Percentiles rank a stretch among this genome's conserved stretches.
Evolutionary conservation across 441 rosid species (phyloP).

Genomic region (Corymbia calophylla): DNA sequence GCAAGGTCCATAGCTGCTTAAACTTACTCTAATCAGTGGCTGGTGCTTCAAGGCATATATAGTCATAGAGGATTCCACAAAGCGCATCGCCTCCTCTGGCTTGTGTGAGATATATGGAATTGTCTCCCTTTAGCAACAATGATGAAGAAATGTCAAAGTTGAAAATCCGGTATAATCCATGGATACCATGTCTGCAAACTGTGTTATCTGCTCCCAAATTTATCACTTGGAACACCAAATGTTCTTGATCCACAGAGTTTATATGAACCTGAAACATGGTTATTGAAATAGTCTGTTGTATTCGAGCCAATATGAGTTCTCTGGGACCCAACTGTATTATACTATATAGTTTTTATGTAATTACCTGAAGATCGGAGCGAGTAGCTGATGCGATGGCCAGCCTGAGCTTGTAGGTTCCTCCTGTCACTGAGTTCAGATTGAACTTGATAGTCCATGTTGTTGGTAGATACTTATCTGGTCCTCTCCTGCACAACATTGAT

Average conservation of each 20-base stretch:
- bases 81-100: constrained; percentile 27
- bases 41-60: constrained; percentile 27
- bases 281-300: not conserved
- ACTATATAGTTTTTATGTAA: not conserved
- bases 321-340: not conserved
- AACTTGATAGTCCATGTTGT: constrained; percentile 26
- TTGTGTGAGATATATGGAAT: constrained; percentile 20
- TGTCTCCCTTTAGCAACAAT: constrained; percentile 23
- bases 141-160: constrained; percentile 13
- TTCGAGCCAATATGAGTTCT: not conserved
- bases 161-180: constrained; percentile 21
- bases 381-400: constrained; percentile 30
- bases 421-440: constrained; percentile 13
- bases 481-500: constrained; percentile 10
- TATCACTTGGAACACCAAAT: constrained; percentile 19
- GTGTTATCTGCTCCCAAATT: constrained; percentile 28
- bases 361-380: constrained; percentile 25
- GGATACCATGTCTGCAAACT: constrained; percentile 30
- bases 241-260: constrained; percentile 1
- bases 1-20: not conserved
- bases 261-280: constrained; percentile 14
- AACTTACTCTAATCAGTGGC: not conserved
- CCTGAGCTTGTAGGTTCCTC: constrained; percentile 27
- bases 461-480: constrained; percentile 19
- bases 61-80: constrained; percentile 29